These are phyloP conservation scores for Chlamydomonas sp. DNA, from an alignment of 139 green algal genomes.

Conservation along the genomic window DNA sequence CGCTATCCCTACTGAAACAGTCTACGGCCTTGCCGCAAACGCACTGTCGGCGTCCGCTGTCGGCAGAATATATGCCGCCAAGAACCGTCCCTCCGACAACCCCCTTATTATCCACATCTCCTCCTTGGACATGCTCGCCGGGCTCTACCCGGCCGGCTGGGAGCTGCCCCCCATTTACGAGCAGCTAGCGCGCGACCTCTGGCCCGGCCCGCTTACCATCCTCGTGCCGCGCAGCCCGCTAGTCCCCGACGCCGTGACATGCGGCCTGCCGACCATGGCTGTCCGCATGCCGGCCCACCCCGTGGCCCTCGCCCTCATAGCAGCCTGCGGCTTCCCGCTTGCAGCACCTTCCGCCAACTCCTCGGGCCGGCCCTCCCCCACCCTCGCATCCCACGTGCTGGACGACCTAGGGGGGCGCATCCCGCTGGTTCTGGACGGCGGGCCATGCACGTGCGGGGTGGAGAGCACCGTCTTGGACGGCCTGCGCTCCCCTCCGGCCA, in stretches of 20 bases:
- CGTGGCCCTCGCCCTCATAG: conserved; percentile 64
- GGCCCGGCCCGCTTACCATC: conserved; percentile 70
- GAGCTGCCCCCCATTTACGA: conserved; percentile 44
- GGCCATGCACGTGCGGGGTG: conserved; percentile 55
- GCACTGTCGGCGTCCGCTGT: conserved; percentile 50
- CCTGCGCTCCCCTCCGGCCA: conserved; percentile 51
- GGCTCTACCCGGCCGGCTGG: conserved; percentile 57
- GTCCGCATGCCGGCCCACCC: conserved; percentile 71
- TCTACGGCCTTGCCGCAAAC: conserved; percentile 68
- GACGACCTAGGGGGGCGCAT: conserved; percentile 52
- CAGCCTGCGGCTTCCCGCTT: conserved; percentile 54
- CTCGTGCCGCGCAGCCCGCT: conserved; percentile 54
- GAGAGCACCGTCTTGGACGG: conserved; percentile 65
- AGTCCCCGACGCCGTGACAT: conserved; percentile 54
- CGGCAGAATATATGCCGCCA: conserved; percentile 58
- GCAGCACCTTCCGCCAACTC: conserved; percentile 70
- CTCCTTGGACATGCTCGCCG: conserved; percentile 58
- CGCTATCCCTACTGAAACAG: conserved; percentile 68
- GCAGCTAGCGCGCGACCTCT: conserved; percentile 42
- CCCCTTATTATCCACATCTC: conserved; percentile 73
- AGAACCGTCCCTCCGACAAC: conserved; percentile 67
- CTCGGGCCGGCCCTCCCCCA: conserved; percentile 64
- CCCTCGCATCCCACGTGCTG: conserved; percentile 58
- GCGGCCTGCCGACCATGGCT: conserved; percentile 61
- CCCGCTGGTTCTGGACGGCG: conserved; percentile 62